Base-by-base conservation (phyloP, 192 early-diverging fungal species). In the Geranomyces variabilis region DNA sequence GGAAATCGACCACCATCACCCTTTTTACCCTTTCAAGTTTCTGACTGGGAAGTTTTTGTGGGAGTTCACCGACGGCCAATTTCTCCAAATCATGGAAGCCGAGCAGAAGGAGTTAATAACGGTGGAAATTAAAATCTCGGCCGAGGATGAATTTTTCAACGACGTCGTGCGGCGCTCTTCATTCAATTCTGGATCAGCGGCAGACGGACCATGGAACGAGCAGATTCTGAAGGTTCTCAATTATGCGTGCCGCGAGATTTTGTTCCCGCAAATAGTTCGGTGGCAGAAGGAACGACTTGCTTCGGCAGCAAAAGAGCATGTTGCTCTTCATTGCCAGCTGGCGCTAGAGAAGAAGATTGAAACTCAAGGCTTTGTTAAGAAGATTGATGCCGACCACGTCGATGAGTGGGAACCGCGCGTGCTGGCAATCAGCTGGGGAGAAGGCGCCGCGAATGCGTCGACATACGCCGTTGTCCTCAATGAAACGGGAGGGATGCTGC, bases 11-110 rank as follows among this genome's bases (percentile, higher is more conserved):
- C 84, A 84, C 13, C 78, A 86, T 14, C 94, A 97, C 65, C 86
- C 90, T 0, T 93, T 89, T 60, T 88, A 85, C 63, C 86, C 89
- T 5, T 95, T 96, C 84, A 96, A 96, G 83, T 96, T 90, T 44
- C 69, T 99, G 55, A 73, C 75, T 17, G 83, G 89, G 36, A 97
- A 96, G 75, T 92, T 88, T 17, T 78, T 91, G 7, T 77, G 75
- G 1, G 87, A 83, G 43, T 94, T 94, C 65, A 84, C 85, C 9
- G 81, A 86, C 60, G 90, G 86, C 1, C 88, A 93, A 77, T 94
- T 94, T 76, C 71, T 94, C 33, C 85, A 87, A 34, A 85, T 97
- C 0, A 71, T 91, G 21, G 83, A 89, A 55, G 92, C 90, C 0
- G 93, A 91, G 58, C 72, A 80, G 15, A 85, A 91, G 19, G 92